A percentile compares a stretch with the other conserved stretches of the same genome.
Conservation (phyloP, 1,284 basidiomycete genomes). For the Agroathelia rolfsii region DNA sequence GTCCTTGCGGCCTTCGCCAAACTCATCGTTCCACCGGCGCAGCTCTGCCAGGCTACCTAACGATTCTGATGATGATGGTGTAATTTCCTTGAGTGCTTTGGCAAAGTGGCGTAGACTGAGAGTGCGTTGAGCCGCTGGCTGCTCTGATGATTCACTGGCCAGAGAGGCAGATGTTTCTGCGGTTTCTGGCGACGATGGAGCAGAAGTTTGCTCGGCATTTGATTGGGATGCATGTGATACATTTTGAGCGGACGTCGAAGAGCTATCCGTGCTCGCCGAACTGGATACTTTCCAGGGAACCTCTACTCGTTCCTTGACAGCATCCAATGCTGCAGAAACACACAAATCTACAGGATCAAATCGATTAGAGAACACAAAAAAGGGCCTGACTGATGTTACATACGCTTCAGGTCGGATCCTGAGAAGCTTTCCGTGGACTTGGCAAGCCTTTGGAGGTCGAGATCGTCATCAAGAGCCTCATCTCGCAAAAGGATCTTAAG, state of each 20-base stretch:
- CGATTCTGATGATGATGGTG: slow-evolving; percentile 76
- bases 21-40: slow-evolving; percentile 87
- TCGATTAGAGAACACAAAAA: slow-evolving; percentile 9
- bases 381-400: slow-evolving; percentile 22
- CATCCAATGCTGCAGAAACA: slow-evolving; percentile 80
- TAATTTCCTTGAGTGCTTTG: slow-evolving; percentile 78
- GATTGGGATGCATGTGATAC: slow-evolving; percentile 3
- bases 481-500: slow-evolving; percentile 74
- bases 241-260: too few species aligned
- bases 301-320: slow-evolving; percentile 73
- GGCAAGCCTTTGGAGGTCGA: slow-evolving; percentile 57
- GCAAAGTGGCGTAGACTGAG: slow-evolving; percentile 61
- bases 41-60: slow-evolving; percentile 72
- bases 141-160: slow-evolving; percentile 2
- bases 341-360: slow-evolving; percentile 57
- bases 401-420: slow-evolving; percentile 89
- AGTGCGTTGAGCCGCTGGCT: slow-evolving; percentile 24
- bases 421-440: slow-evolving; percentile 79
- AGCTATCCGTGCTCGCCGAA: slow-evolving; percentile 12
- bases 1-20: slow-evolving; percentile 68
- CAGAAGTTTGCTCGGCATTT: slow-evolving; percentile 5
- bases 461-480: slow-evolving; percentile 60
- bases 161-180: slow-evolving; percentile 7
- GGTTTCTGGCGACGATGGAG: slow-evolving; percentile 5
- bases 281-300: slow-evolving; percentile 56